phyloP scores from a whole-genome alignment of 192 early-diverging fungal species.

The Backusella macrospora region DNA sequence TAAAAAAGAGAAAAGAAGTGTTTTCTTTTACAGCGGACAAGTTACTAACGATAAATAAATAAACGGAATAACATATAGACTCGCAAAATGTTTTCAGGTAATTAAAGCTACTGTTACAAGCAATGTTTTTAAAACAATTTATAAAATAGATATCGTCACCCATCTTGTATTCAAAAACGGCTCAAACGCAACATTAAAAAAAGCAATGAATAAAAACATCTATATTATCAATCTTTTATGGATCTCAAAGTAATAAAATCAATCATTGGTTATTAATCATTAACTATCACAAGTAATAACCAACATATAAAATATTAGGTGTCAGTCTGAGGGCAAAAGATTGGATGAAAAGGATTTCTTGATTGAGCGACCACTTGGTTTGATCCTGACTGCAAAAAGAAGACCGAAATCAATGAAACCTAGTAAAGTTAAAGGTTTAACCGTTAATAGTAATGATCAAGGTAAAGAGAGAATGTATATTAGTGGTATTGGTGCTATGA shows the following conservation, averaged over 20 bases:
- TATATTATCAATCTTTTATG: constrained; percentile 35
- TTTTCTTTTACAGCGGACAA: neutral
- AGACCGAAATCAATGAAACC: constrained; percentile 43
- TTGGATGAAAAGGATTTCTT: constrained; percentile 30
- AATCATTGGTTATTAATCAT: neutral
- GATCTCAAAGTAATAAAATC: constrained; percentile 28
- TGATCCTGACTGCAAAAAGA: constrained; percentile 11
- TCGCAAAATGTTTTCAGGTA: constrained; percentile 28
- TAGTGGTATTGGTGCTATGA: neutral
- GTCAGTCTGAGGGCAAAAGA: constrained; percentile 14
- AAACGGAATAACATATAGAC: constrained; percentile 8
- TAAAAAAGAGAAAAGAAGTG: constrained; percentile 13
- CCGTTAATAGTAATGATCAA: neutral
- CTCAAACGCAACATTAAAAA: constrained; percentile 30
- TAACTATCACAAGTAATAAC: too few species aligned
- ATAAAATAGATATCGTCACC: constrained; percentile 30
- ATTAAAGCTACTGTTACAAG: neutral
- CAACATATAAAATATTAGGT: neutral
- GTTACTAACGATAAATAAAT: neutral
- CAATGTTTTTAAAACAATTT: neutral
- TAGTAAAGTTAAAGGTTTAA: constrained; percentile 29
- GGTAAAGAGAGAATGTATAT: neutral
- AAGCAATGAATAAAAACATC: constrained; percentile 26
- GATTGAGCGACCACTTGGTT: constrained; percentile 18
- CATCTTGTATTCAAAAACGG: constrained; percentile 42